These are phyloP conservation scores for Cladophialophora bantiana DNA, from an alignment of 2,329 filamentous ascomycete genomes.

Conservation along the genomic window DNA sequence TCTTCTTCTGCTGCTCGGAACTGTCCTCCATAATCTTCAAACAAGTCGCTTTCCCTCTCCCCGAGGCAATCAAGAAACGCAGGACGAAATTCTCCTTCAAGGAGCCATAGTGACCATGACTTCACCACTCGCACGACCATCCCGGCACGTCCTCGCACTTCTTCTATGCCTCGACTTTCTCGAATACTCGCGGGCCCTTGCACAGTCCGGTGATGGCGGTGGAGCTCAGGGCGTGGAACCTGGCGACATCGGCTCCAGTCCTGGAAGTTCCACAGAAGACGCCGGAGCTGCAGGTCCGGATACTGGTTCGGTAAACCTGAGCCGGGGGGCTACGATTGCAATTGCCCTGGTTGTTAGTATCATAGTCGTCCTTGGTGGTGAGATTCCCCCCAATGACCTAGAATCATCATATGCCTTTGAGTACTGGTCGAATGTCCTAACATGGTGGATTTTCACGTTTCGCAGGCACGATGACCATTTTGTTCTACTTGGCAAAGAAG, in stretches of 20 bases:
- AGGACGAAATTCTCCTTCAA: neutral
- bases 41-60: neutral
- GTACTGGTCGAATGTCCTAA: constrained; percentile 4
- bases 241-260: constrained; percentile 41
- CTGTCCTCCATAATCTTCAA: neutral
- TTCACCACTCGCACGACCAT: neutral
- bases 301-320: constrained; percentile 67
- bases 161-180: constrained; percentile 23
- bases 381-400: constrained; percentile 42
- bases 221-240: constrained; percentile 36
- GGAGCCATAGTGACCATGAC: constrained; percentile 2
- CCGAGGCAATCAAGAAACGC: neutral
- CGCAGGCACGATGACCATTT: constrained; percentile 53
- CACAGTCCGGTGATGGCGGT: constrained; percentile 38
- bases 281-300: constrained; percentile 72
- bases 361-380: constrained; percentile 74
- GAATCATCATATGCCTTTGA: neutral
- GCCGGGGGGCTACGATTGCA: constrained; percentile 72
- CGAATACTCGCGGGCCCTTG: constrained; percentile 17
- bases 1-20: neutral
- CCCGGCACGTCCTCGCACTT: constrained; percentile 14
- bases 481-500: constrained; percentile 84
- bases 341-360: constrained; percentile 75
- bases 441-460: neutral
- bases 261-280: constrained; percentile 52